Base-by-base conservation (phyloP, 2,329 filamentous ascomycete species). In the Nothophoma quercina region DNA sequence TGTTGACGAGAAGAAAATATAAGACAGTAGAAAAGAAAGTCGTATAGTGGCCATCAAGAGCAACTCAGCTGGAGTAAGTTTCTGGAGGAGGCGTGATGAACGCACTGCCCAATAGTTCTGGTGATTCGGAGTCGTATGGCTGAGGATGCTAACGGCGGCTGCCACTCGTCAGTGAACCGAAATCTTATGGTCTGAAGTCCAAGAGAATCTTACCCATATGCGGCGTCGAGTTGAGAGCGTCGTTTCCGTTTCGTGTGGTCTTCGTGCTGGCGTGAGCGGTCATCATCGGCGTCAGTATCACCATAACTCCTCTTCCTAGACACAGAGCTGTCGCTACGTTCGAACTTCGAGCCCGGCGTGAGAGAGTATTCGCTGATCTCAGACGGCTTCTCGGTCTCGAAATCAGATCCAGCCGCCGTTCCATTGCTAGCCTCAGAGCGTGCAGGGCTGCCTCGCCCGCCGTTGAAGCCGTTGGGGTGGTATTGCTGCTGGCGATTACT, bases 301-400 rank as follows among this genome's bases (percentile, higher is more conserved):
- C 71, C 70, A 32, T 73, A 72, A 43, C 71, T 73, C 36, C 73
- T 65, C 54, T 75, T 75, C 15, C 73, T 56, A 12, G 63, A 61
- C 39, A 68, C 58, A 4, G 66, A 70, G 52, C 68, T 74, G 33
- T 73, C 69, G 43, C 61, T 68, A 34, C 67, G 64, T 12, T 64
- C 34, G 13, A 71, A 52, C 9, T 59, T 54, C 8, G 69, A 59
- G 13, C 59, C 43, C 21, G 42, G 38, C n/a, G 49, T 38, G 26
- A 48, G 12, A 5, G 55, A 33, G 26, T 62, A 53, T 4, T 62
- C 64, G 23, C 40, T 32, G 6, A 25, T 51, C n/a, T 56, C 56
- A 7, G 41, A 19, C n/a, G 61, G 51, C 9, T 59, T 62, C 19
- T 72, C 70, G 2, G 59, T 56, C 6, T 67, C 68, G 35, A 73